phyloP scores from a whole-genome alignment of 2,329 filamentous ascomycete genomes.

The Fusarium sp. region DNA sequence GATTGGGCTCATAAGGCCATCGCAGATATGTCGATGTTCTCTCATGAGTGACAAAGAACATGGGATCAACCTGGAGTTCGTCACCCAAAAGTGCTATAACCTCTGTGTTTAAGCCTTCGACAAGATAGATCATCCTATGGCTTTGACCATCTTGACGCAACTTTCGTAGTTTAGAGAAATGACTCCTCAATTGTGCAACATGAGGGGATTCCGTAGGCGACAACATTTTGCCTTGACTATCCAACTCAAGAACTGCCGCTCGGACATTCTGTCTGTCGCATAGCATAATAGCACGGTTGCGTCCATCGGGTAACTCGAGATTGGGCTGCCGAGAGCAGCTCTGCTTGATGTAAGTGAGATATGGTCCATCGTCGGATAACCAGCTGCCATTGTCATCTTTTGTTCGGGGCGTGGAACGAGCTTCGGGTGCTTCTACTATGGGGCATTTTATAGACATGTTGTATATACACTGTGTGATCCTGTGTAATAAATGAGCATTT shows the following conservation, averaged over 20 bases:
- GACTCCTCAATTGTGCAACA: neutral
- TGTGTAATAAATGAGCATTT: neutral
- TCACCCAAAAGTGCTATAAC: neutral
- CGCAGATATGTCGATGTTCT: slow-evolving; percentile 1
- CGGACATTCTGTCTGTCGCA: neutral
- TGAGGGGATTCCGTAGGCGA: neutral
- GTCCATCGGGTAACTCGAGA: slow-evolving; percentile 1
- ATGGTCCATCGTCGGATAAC: neutral
- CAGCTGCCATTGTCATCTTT: neutral
- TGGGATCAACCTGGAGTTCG: neutral
- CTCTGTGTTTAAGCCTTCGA: neutral
- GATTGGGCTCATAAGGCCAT: slow-evolving; percentile 4
- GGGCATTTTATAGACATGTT: neutral
- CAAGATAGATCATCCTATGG: neutral
- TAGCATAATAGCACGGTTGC: neutral
- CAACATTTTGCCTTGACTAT: neutral
- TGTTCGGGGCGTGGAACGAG: neutral
- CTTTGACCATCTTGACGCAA: neutral
- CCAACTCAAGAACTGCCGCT: neutral
- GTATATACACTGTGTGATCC: neutral
- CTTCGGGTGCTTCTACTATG: neutral
- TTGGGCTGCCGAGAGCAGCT: neutral
- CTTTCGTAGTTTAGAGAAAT: neutral
- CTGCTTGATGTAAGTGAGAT: neutral
- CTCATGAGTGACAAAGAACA: slow-evolving; percentile 5